Conservation (phyloP, 768 basidiomycete genomes). For the Panaeolus cyanescens region DNA sequence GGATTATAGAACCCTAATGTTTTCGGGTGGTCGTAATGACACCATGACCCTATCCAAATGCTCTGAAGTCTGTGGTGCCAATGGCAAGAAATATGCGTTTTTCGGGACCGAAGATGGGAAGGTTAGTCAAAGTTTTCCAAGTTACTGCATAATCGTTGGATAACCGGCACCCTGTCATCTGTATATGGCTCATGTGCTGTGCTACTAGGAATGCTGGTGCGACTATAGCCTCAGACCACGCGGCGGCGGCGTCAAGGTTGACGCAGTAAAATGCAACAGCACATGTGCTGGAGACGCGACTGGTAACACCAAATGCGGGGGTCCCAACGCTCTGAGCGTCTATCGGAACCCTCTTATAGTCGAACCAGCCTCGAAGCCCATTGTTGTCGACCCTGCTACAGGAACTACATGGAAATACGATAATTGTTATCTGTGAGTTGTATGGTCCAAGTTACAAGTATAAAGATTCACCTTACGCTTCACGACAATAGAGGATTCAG, state of each 20-base stretch:
- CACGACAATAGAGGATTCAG: neutral
- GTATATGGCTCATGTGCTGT: too few relatives aligned
- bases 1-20: neutral
- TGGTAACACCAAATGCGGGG: neutral
- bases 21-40: neutral
- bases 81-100: neutral
- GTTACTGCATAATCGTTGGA: neutral
- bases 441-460: neutral
- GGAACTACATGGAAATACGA: neutral
- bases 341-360: neutral
- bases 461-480: neutral
- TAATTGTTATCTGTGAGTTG: neutral
- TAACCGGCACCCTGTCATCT: neutral
- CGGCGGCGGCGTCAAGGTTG: neutral
- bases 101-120: neutral
- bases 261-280: neutral
- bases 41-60: neutral
- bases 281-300: neutral
- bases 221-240: neutral
- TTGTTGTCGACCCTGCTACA: neutral
- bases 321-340: neutral
- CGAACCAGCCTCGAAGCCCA: neutral
- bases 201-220: neutral
- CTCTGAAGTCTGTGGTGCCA: neutral
- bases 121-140: neutral